These are phyloP conservation scores for Claviceps citrina DNA, from an alignment of 2,329 filamentous ascomycete species.

Conservation along the genomic window DNA sequence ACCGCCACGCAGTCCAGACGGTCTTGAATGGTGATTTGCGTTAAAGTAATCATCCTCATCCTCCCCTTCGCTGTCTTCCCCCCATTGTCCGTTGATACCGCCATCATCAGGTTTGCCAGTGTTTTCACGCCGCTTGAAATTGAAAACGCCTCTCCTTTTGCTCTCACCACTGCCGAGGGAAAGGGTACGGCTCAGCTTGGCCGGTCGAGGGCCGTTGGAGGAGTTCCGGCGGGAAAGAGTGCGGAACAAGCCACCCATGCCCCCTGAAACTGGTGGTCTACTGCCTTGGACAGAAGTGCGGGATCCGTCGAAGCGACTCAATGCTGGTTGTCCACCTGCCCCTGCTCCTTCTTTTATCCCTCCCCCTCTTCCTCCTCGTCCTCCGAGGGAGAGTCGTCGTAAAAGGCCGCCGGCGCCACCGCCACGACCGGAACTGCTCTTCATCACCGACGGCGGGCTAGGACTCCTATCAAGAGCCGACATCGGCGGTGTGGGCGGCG, in stretches of 20 bases:
- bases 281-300: slow-evolving; percentile 25
- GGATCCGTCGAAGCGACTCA: slow-evolving; percentile 22
- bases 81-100: slow-evolving; percentile 41
- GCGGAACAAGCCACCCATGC: slow-evolving; percentile 28
- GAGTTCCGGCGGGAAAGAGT: slow-evolving; percentile 24
- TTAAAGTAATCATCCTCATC: slow-evolving; percentile 21
- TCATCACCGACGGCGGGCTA: slow-evolving; percentile 18
- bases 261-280: slow-evolving; percentile 34
- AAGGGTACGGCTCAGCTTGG: slow-evolving; percentile 39
- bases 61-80: slow-evolving; percentile 29
- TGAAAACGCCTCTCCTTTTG: slow-evolving; percentile 26
- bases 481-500: slow-evolving; percentile 48
- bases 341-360: neutral
- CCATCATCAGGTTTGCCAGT: slow-evolving; percentile 29
- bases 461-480: slow-evolving; percentile 30
- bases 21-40: slow-evolving; percentile 10
- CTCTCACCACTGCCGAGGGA: slow-evolving; percentile 43
- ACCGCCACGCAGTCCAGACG: slow-evolving; percentile 25
- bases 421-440: slow-evolving; percentile 8
- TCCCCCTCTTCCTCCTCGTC: neutral
- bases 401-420: slow-evolving; percentile 22
- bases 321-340: slow-evolving; percentile 16
- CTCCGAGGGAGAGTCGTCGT: slow-evolving; percentile 24
- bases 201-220: slow-evolving; percentile 22
- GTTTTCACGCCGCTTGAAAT: slow-evolving; percentile 27